Conservation (phyloP, 2,329 filamentous ascomycete species). For the Clathrospora elynae region DNA sequence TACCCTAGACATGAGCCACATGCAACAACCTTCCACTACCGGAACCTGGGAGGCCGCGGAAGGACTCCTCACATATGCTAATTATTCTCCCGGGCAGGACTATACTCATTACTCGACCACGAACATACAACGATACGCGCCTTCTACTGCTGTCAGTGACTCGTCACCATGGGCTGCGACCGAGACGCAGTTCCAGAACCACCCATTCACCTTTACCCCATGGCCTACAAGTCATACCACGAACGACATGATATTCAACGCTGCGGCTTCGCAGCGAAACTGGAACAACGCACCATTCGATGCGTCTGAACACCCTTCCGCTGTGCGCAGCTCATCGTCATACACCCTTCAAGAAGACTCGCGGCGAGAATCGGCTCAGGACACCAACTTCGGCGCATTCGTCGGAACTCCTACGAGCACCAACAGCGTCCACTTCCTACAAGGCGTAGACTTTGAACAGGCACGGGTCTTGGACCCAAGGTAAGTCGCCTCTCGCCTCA, state of each 20-base stretch:
- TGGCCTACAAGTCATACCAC: conserved; percentile 28
- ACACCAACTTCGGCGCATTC: conserved; percentile 32
- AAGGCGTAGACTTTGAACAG: conserved; percentile 31
- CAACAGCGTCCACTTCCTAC: conserved; percentile 32
- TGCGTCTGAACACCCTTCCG: conserved; percentile 26
- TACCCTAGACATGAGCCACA: conserved; percentile 42
- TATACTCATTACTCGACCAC: conserved; percentile 36
- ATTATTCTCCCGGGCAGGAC: conserved; percentile 47
- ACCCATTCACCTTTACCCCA: conserved; percentile 35
- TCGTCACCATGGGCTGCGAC: conserved; percentile 31
- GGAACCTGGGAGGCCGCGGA: conserved; percentile 42
- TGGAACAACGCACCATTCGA: conserved; percentile 30
- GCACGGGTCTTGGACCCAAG: conserved; percentile 25
- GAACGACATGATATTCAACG: conserved; percentile 33
- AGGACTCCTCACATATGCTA: conserved; percentile 44
- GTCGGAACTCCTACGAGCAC: conserved; percentile 43
- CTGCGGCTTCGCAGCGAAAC: conserved; percentile 26
- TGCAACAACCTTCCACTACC: conserved; percentile 37
- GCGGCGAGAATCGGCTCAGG: conserved; percentile 32
- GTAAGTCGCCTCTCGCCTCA: conserved; percentile 15
- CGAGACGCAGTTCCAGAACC: conserved; percentile 35
- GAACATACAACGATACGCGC: conserved; percentile 31
- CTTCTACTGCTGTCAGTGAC: conserved; percentile 25
- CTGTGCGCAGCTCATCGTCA: conserved; percentile 36
- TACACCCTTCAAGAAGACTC: conserved; percentile 29